Evolutionary conservation across 306 rosid genomes (phyloP).

Genomic region (Oemleria cerasiformis): DNA sequence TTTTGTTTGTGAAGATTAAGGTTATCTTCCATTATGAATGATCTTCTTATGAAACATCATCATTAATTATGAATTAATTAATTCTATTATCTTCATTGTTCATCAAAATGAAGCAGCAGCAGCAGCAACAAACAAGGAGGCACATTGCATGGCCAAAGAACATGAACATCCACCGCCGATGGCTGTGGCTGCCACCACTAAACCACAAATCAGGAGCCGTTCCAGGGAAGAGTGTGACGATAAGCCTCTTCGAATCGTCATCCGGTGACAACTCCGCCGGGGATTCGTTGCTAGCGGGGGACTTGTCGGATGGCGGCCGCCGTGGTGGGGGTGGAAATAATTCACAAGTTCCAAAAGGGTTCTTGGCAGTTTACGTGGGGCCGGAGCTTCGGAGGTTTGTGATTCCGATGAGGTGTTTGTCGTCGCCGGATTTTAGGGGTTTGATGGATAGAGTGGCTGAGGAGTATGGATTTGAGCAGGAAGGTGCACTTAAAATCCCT

Average conservation of each 20-base stretch:
- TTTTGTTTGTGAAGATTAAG: neutral
- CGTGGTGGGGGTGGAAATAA: neutral
- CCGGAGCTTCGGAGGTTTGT: slow-evolving; percentile 40
- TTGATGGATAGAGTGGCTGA: slow-evolving; percentile 51
- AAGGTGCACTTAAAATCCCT: slow-evolving; percentile 52
- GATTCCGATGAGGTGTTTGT: slow-evolving; percentile 47
- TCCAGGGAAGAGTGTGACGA: neutral
- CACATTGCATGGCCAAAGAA: slow-evolving; percentile 17
- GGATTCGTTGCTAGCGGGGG: slow-evolving; percentile 22
- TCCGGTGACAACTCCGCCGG: neutral
- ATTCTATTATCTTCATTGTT: neutral
- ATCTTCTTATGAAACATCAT: neutral
- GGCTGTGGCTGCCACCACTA: slow-evolving; percentile 3
- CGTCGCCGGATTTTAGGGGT: slow-evolving; percentile 39
- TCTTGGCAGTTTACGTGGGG: slow-evolving; percentile 53
- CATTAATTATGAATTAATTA: neutral
- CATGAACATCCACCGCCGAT: slow-evolving; percentile 8
- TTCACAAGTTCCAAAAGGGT: slow-evolving; percentile 46
- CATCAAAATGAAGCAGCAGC: neutral
- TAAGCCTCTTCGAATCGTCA: neutral
- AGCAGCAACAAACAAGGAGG: slow-evolving; percentile 13
- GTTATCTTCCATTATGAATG: neutral
- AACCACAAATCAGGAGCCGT: neutral
- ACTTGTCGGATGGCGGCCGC: neutral
- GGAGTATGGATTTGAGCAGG: slow-evolving; percentile 47